A percentile compares a stretch with the other conserved stretches of the same genome.
phyloP scores from a whole-genome alignment of 2,329 filamentous ascomycete genomes.

The Phialemonium atrogriseum region DNA sequence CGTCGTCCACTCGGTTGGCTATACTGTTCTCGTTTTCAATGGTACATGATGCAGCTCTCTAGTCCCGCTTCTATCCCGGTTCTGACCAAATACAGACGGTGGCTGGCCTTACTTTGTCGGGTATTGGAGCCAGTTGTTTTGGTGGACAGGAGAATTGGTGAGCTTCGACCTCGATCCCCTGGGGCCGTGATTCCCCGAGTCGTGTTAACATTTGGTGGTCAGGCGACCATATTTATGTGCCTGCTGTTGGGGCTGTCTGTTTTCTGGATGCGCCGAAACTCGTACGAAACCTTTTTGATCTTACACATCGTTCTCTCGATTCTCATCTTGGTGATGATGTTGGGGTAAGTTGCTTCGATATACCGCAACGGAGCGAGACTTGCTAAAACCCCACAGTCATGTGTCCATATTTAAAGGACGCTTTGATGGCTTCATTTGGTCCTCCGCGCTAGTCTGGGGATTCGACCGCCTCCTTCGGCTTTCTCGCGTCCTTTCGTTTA shows the following conservation, averaged over 20 bases:
- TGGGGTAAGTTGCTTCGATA: no score
- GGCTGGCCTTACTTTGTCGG: not conserved
- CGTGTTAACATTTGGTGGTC: no score
- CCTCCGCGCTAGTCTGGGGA: constrained; percentile 39
- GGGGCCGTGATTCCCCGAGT: no score
- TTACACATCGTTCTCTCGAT: constrained; percentile 44
- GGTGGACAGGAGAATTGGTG: constrained; percentile 17
- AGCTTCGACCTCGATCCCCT: no score
- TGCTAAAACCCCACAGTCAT: no score
- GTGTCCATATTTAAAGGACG: constrained; percentile 42
- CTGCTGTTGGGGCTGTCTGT: constrained; percentile 37
- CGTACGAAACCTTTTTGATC: constrained; percentile 44
- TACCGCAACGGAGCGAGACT: no score
- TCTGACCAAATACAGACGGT: no score
- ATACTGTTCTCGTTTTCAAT: constrained; percentile 36
- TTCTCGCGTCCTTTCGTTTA: constrained; percentile 31
- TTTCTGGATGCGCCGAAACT: constrained; percentile 39
- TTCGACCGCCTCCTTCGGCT: constrained; percentile 38
- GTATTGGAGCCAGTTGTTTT: constrained; percentile 2
- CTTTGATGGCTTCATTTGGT: constrained; percentile 42
- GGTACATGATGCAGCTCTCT: no score
- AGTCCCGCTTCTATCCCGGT: no score
- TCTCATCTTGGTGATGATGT: constrained; percentile 39
- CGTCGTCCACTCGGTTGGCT: constrained; percentile 53
- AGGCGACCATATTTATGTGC: constrained; percentile 36